These are phyloP conservation scores for Fusarium sp. DNA, from an alignment of 2,329 filamentous ascomycete species.

Conservation along the genomic window DNA sequence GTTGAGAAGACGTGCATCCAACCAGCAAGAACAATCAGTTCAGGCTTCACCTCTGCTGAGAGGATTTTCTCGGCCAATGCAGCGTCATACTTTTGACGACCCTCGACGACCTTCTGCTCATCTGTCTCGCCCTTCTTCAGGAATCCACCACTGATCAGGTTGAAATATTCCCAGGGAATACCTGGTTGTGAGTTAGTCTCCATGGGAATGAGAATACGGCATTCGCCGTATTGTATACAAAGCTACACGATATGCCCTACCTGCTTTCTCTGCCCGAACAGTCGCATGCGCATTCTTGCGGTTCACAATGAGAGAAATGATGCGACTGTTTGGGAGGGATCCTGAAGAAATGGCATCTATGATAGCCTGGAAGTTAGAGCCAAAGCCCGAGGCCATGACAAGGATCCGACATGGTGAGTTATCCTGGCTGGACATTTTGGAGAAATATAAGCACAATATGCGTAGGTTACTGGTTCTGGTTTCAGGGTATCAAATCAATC, in stretches of 20 bases:
- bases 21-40: constrained; percentile 83
- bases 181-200: constrained; percentile 11
- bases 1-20: constrained; percentile 87
- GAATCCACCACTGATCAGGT: constrained; percentile 69
- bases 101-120: constrained; percentile 62
- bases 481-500: neutral
- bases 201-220: neutral
- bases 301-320: constrained; percentile 62
- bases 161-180: constrained; percentile 79
- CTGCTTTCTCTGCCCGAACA: constrained; percentile 58
- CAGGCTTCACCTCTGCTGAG: constrained; percentile 65
- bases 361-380: constrained; percentile 83
- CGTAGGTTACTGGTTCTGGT: constrained; percentile 1
- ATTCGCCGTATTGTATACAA: neutral
- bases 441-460: neutral
- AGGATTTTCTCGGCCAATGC: constrained; percentile 74
- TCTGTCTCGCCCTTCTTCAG: constrained; percentile 69
- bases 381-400: constrained; percentile 78
- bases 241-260: constrained; percentile 19
- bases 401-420: constrained; percentile 62
- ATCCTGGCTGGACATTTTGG: constrained; percentile 23
- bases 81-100: constrained; percentile 78
- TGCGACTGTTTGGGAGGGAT: constrained; percentile 55
- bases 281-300: constrained; percentile 60
- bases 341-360: constrained; percentile 59